phyloP scores from a whole-genome alignment of 768 basidiomycete genomes.

The Sporobolomyces phaffii region DNA sequence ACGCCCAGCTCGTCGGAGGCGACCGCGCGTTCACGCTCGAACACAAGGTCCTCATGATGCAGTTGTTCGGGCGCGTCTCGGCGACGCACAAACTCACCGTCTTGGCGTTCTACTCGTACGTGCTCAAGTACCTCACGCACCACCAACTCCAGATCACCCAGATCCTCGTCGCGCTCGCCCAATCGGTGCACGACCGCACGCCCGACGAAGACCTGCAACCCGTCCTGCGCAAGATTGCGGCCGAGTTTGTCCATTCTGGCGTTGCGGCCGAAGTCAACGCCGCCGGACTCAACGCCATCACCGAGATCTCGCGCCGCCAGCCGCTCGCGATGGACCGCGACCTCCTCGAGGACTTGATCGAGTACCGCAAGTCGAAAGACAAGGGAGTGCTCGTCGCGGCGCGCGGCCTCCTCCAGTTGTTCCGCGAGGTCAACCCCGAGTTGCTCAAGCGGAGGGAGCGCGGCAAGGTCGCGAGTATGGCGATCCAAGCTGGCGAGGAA shows the following conservation, averaged over 20 bases:
- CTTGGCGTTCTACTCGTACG: constrained; percentile 90
- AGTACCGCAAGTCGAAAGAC: constrained; percentile 90
- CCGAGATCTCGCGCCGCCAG: constrained; percentile 88
- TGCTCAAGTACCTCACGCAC: constrained; percentile 79
- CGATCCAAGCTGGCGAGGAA: constrained; percentile 40
- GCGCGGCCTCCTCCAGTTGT: constrained; percentile 77
- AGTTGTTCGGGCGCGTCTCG: constrained; percentile 88
- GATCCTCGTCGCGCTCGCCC: constrained; percentile 87
- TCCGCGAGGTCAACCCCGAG: constrained; percentile 90
- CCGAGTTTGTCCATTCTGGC: constrained; percentile 95
- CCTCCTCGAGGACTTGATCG: constrained; percentile 80
- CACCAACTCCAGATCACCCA: constrained; percentile 86
- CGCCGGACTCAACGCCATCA: constrained; percentile 90
- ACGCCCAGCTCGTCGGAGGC: constrained; percentile 70
- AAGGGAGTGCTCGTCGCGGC: constrained; percentile 87
- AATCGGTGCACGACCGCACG: constrained; percentile 89
- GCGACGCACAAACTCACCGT: constrained; percentile 87
- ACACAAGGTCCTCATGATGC: constrained; percentile 96
- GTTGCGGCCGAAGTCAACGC: constrained; percentile 92
- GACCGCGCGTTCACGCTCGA: constrained; percentile 95
- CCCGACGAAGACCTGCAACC: constrained; percentile 63
- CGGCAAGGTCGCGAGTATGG: constrained; percentile 85
- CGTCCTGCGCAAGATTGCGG: constrained; percentile 80
- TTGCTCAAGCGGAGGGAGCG: constrained; percentile 83
- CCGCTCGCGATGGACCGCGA: constrained; percentile 98